Base-by-base conservation (phyloP, 805 yeast genomes). In the Cyberlindnera samutprakarnensis region DNA sequence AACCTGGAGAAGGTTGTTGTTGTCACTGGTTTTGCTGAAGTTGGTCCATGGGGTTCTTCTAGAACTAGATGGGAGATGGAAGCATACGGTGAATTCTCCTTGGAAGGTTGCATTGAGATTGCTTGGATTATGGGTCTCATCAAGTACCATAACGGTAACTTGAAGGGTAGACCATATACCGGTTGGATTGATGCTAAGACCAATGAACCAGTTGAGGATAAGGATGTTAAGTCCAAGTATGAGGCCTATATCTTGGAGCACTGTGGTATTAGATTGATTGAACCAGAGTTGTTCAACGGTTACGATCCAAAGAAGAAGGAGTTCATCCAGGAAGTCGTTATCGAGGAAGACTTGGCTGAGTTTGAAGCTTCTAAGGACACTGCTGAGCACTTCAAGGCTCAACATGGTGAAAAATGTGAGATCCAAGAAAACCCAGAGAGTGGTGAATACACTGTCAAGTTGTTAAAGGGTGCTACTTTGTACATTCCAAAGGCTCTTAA, bases 21-120 rank as follows among this genome's bases (percentile, higher is more conserved):
- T 43, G 90, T 92, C 39, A 90, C 98, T 28, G 99, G 99, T 64
- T 92, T 90, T 68, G 70, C 96, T 43, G 99, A 92, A 66, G 97
- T 92, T 48, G 94, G 96, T 56, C 98, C 98, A 53, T 94, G 96
- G 95, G 98, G 98, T 75, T 87, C 88, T 59, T 66, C 98, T 23
- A 83, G 97, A 73, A 92, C 98, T 36, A 78, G 98, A 72, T 92
- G 98, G 98, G 97, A 92, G 64, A 92, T 92, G 95, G 98, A 92
- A 67, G 85, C 96, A 28, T 47, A 60, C 39, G 98, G 98, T 53
- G 86, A 83, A 56, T 92, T 92, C 64, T 88, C 96, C 8, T 68
- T 92, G 49, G 98, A 92, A 65, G 98, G 98, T 54, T 82, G 96
- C 55, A 81, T 92, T 56, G 98, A 92, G 68, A 88, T 92, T 95